Percentiles rank a stretch among this genome's conserved stretches.
phyloP scores from a whole-genome alignment of 2,329 filamentous ascomycete species.

The Aspergillus fumigatiaffinis region DNA sequence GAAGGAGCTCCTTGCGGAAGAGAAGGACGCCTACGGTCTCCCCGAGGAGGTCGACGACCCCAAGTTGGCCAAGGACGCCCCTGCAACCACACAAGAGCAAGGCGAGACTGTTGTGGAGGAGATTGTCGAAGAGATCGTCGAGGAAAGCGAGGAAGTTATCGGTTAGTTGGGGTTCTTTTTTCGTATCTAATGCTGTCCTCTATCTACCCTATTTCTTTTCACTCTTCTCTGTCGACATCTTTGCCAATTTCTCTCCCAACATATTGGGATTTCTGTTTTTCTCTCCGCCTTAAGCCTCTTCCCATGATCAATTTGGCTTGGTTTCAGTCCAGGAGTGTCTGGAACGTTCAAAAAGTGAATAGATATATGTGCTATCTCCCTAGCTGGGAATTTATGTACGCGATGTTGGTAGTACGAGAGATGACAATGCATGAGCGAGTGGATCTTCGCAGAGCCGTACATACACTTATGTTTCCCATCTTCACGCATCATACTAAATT shows the following conservation, averaged over 20 bases:
- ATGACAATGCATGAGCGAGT: conserved; percentile 20
- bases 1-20: conserved; percentile 67
- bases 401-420: conserved; percentile 25
- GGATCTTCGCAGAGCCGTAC: neutral
- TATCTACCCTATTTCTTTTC: conserved; percentile 24
- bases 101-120: conserved; percentile 80
- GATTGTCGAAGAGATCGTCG: conserved; percentile 77
- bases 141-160: conserved; percentile 76
- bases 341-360: conserved; percentile 24
- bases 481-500: neutral
- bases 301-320: conserved; percentile 16
- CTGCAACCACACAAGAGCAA: conserved; percentile 58
- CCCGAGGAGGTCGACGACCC: conserved; percentile 62
- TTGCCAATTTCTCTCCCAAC: conserved; percentile 17
- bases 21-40: conserved; percentile 65
- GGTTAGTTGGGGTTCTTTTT: conserved; percentile 30
- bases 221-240: conserved; percentile 27
- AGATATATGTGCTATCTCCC: conserved; percentile 22
- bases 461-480: neutral
- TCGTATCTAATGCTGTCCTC: conserved; percentile 30
- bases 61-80: conserved; percentile 48
- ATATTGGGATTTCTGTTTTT: conserved; percentile 6
- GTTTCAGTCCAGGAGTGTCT: conserved; percentile 15
- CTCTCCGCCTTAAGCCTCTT: conserved; percentile 14
- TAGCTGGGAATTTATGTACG: conserved; percentile 15